Conservation (phyloP, 805 yeast genomes). For the Candida vaughaniae region DNA sequence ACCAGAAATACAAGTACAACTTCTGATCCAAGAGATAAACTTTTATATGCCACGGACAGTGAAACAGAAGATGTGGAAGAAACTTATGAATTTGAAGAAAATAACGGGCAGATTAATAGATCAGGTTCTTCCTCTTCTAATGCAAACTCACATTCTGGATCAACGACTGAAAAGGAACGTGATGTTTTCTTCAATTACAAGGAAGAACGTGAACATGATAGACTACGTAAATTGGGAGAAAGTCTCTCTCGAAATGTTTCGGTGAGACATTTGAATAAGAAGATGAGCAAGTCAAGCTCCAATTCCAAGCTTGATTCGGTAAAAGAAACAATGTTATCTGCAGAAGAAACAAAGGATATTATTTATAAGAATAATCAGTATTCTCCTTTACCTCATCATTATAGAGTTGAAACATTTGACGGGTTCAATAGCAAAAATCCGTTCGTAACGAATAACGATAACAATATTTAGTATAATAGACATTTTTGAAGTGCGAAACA, state of each 20-base stretch:
- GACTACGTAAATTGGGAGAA: constrained; percentile 36
- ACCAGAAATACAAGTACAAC: not conserved
- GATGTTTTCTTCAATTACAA: constrained; percentile 15
- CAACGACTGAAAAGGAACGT: not conserved
- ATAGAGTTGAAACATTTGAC: constrained; percentile 15
- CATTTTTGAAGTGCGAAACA: no score
- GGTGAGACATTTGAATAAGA: constrained; percentile 23
- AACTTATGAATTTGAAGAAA: not conserved
- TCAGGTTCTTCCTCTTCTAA: not conserved
- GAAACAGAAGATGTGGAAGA: constrained; percentile 1
- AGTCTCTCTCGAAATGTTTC: constrained; percentile 33
- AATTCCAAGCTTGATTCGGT: not conserved
- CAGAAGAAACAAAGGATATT: constrained; percentile 17
- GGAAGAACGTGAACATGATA: constrained; percentile 22
- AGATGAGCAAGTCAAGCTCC: constrained; percentile 8
- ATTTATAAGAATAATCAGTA: constrained; percentile 8
- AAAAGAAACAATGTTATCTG: constrained; percentile 7
- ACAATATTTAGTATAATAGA: constrained; percentile 14
- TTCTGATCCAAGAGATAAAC: constrained; percentile 10
- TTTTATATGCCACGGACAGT: constrained; percentile 9
- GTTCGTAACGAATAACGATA: constrained; percentile 1
- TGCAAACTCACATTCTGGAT: not conserved
- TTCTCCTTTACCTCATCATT: constrained; percentile 16
- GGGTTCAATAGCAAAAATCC: constrained; percentile 7
- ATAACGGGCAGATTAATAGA: no score